Base-by-base conservation (phyloP, 2,329 filamentous ascomycete genomes). In the Exophiala oligosperma region DNA sequence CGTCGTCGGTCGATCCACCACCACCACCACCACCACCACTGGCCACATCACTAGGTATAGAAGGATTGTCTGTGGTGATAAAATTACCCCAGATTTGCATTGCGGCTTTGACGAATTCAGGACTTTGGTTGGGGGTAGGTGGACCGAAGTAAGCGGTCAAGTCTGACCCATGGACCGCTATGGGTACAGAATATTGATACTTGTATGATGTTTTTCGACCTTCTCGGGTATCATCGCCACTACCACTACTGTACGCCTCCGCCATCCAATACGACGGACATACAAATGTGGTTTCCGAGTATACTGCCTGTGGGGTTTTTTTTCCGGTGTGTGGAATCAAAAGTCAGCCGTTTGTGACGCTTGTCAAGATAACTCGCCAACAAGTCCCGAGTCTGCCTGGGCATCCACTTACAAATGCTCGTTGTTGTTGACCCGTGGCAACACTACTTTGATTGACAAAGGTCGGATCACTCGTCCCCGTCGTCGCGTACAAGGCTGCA, bases 261-360 rank as follows among this genome's bases (percentile, higher is more conserved):
- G 77, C 76, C 21, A 84, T 71, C 64, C 78, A 84, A 68, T 84
- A 83, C 0, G 77, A 76, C 0, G 82, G 77, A 65, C 83, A 85
- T 43, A 79, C 72, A 58, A 84, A 84, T 1, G 79, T 80, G 1
- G 77, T 73, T 67, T 85, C 82, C 43, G 77, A 80, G 60, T 79
- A 80, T 49, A 84, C 76, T 66, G 82, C 80, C 29, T 67, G 62
- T 21, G 3, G 2, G 24, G 24, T 2, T 7, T 21, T 9, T 12
- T 9, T 46, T 26, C 11, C 17, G 21, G 9, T 14, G 2, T 8
- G 2, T 5, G 17, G 2, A 8, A 8, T 12, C 17, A 17, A 17
- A 17, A 17, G 17, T 17, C 17, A 17, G 17, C 17, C 17, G 17
- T 17, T 17, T 17, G 17, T 17, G 17, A 17, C 17, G 17, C 17